Base-by-base conservation (phyloP, 2,329 filamentous ascomycete species). In the Colletotrichum destructivum region DNA sequence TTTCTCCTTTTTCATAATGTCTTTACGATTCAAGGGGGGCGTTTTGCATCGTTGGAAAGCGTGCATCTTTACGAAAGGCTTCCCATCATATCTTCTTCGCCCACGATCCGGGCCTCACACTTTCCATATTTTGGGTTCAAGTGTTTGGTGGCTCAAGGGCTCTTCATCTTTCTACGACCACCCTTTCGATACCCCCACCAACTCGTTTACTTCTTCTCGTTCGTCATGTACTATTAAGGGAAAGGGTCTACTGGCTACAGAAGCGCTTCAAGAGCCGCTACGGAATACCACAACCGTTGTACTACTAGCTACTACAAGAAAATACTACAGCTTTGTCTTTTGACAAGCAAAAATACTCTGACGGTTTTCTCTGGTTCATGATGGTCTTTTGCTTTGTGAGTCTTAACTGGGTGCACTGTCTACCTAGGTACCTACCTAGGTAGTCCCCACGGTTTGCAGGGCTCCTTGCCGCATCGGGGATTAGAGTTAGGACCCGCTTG, bases 1-100 rank as follows among this genome's bases (percentile, higher is more conserved):
- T 72, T 65, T 54, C 63, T 69, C 49, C 4, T 65, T 62, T 72
- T 62, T 54, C 69, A 72, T 73, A 73, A 72, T 73, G 61, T 73
- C 42, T 72, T 57, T 23, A 73, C 64, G 65, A 59, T 72, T 63
- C 54, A 31, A 55, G 40, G 69, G 35, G 62, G 51, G 59, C 68
- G 46, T 49, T 21, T 35, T 66, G 61, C 38, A 35, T 46, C 65
- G 69, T 69, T 26, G 35, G 35, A 49, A 49, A 49, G 63, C 40
- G 31, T 52, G 35, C 38, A 51, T 35, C 31, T 42, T 63, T 38
- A 35, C 54, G 23, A 51, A 60, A 68, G 59, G 38, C 44, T 42
- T 69, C 47, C 40, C 23, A 42, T 26, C 51, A 57, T 63, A 42
- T 40, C 35, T 40, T 69, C 46, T 47, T 47, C 31, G 9, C 11